Evolutionary conservation across 495 filamentous ascomycete genomes (phyloP).

Genomic region (Penicillium arizonense): DNA sequence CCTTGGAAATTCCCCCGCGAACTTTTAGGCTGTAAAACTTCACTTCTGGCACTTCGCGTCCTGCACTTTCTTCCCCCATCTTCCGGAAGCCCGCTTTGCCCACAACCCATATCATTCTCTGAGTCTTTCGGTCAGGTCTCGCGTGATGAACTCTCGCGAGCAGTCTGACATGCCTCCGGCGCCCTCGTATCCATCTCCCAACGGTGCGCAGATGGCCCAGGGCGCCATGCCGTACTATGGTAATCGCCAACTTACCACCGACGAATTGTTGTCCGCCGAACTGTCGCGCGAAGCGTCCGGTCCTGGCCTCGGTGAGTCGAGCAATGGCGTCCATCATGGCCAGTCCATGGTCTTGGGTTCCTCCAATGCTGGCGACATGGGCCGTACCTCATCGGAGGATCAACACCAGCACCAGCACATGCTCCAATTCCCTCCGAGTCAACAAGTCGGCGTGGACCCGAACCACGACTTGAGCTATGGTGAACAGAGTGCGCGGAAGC

Average conservation of each 20-base stretch:
- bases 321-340: slow-evolving; percentile 40
- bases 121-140: slow-evolving; percentile 9
- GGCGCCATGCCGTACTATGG: slow-evolving; percentile 46
- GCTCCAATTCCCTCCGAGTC: slow-evolving; percentile 46
- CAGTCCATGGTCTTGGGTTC: slow-evolving; percentile 45
- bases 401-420: slow-evolving; percentile 49
- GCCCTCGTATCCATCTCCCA: slow-evolving; percentile 49
- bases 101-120: slow-evolving; percentile 12
- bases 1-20: slow-evolving; percentile 37
- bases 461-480: slow-evolving; percentile 51
- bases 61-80: slow-evolving; percentile 32
- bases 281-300: slow-evolving; percentile 46
- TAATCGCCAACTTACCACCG: slow-evolving; percentile 46
- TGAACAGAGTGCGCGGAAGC: slow-evolving; percentile 71
- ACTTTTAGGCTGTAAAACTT: slow-evolving; percentile 45
- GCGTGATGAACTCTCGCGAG: slow-evolving; percentile 45
- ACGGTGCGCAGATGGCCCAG: slow-evolving; percentile 48
- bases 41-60: slow-evolving; percentile 36
- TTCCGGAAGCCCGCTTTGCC: slow-evolving; percentile 26
- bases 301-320: slow-evolving; percentile 40
- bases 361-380: slow-evolving; percentile 41
- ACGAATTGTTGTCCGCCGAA: slow-evolving; percentile 46
- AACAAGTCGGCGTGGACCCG: slow-evolving; percentile 51
- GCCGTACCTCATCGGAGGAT: slow-evolving; percentile 38
- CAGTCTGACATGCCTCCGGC: slow-evolving; percentile 48